Evolutionary conservation across 495 filamentous ascomycete genomes (phyloP), one percentile per base, ranked within the genome.

Genomic region (Penicillium robsamsonii): DNA sequence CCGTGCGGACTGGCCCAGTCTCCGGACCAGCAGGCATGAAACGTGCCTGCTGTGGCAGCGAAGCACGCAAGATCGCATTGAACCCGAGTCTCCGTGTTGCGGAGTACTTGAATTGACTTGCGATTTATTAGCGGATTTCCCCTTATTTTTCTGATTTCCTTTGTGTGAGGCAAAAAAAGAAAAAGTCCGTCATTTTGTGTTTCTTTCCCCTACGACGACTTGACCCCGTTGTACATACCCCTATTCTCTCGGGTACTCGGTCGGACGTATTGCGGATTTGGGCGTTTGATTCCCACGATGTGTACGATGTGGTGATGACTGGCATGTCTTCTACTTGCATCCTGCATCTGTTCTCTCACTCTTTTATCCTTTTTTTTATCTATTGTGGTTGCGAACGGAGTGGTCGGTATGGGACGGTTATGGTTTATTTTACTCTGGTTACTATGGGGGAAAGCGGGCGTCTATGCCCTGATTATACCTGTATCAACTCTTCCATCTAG

Each of bases 41-140:
- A 58, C 73, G 75, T 44, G 75, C 75, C 43, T 78, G 75, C 65
- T 78, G 75, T 48, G 74, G 74, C 48, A 76, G 72, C 47, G 72
- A 76, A 65, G 71, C 72, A 41, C 61, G 67, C 38, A 74, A 76
- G 63, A 58, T 76, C 45, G 72, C 72, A 6, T 53, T 76, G 12
- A 70, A 72, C 59, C 70, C 74, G 15, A 60, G 63, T 44, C 55
- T 76, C 46, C 74, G 74, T 17, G 52, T 54, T 46, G 67, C 66
- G n/a, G 70, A 75, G 17, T 70, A 64, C 50, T 31, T 71, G 63
- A 67, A 70, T 48, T 75, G 60, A 66, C 29, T 52, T 51, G 46
- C 46, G 29, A 49, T 56, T 37, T 54, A 35, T 46, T 54, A 54
- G 52, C 52, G 52, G 52, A 54, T 54, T 24, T 62, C 31, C 22